phyloP scores from a whole-genome alignment of 495 filamentous ascomycete species.

The Xylaria longipes region DNA sequence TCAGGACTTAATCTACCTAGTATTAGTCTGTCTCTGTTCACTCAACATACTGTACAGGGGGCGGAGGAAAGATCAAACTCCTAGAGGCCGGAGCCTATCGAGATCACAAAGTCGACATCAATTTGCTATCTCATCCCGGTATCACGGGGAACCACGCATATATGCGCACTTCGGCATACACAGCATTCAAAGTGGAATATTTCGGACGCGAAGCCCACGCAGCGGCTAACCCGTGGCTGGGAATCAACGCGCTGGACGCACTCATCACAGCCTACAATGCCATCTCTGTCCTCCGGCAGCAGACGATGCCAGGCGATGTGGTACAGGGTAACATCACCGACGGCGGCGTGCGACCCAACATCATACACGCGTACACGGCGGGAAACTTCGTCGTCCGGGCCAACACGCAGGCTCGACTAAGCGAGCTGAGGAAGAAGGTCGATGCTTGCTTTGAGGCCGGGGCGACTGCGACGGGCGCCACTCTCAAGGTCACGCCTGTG shows the following conservation, averaged over 20 bases:
- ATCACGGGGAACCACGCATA: constrained; percentile 50
- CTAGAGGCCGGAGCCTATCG: constrained; percentile 68
- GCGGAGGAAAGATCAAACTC: constrained; percentile 72
- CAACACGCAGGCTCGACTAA: constrained; percentile 52
- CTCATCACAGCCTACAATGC: constrained; percentile 67
- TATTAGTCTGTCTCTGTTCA: constrained; percentile 1
- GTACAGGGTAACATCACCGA: constrained; percentile 66
- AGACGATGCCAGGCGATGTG: constrained; percentile 65
- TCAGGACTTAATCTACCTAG: not conserved
- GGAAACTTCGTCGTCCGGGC: constrained; percentile 61
- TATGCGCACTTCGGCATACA: constrained; percentile 58
- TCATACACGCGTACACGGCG: constrained; percentile 65
- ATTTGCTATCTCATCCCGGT: constrained; percentile 66
- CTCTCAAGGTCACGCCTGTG: constrained; percentile 52
- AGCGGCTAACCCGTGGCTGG: constrained; percentile 68
- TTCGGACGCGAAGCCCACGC: constrained; percentile 61
- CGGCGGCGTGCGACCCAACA: constrained; percentile 65
- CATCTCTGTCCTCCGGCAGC: constrained; percentile 66
- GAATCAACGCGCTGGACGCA: constrained; percentile 69
- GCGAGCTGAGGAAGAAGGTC: constrained; percentile 58
- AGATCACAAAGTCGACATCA: constrained; percentile 64
- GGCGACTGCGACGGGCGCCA: constrained; percentile 65
- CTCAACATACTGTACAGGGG: constrained; percentile 41
- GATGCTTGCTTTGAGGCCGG: constrained; percentile 65
- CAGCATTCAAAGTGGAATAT: constrained; percentile 56